Percentiles rank a stretch among this genome's conserved stretches.
Evolutionary conservation across 2,329 filamentous ascomycete genomes (phyloP).

Genomic region (Aspergillus oerlinghausenensis): DNA sequence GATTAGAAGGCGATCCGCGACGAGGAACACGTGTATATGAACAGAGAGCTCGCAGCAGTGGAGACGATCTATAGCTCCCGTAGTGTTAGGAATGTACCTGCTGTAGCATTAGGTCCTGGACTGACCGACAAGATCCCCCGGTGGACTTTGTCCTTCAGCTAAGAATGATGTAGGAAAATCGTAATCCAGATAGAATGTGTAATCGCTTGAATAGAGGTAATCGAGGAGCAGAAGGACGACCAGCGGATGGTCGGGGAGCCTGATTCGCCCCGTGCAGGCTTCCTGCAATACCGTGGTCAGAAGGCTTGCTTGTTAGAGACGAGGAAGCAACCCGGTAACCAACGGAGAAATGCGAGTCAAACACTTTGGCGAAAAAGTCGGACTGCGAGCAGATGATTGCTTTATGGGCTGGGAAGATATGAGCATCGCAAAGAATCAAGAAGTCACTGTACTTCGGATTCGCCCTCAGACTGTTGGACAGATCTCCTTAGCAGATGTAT

Average conservation of each 20-base stretch:
- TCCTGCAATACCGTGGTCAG: background rate
- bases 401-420: background rate
- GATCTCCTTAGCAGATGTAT: background rate
- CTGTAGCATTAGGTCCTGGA: background rate
- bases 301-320: background rate
- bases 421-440: background rate
- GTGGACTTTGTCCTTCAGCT: background rate
- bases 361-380: background rate
- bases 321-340: background rate
- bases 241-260: background rate
- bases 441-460: background rate
- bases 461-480: background rate
- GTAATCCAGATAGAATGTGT: background rate
- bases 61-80: background rate
- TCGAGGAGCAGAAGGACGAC: background rate
- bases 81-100: background rate
- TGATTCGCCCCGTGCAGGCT: background rate
- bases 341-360: background rate
- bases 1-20: background rate
- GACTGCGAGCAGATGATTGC: background rate
- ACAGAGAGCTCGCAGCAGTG: background rate
- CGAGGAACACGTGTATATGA: background rate
- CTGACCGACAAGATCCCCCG: background rate
- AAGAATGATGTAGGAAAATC: background rate
- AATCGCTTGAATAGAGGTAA: background rate